Evolutionary conservation across 306 rosid species (phyloP).

Genomic region (Castanea mollissima): DNA sequence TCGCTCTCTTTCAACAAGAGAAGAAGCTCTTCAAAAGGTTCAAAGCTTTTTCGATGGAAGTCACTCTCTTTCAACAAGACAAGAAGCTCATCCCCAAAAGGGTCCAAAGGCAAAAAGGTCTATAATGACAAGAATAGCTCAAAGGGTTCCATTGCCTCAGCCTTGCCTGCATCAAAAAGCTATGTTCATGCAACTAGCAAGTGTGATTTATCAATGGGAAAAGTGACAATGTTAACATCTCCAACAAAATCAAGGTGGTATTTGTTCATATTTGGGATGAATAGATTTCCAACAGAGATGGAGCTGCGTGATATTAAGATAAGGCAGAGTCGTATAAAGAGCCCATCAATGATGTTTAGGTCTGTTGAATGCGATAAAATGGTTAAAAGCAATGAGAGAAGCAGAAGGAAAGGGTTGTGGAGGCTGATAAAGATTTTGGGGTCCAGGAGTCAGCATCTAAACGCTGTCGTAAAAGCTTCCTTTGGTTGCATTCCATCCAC

Average conservation of each 20-base stretch:
- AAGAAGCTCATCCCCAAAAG: too few species aligned
- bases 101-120: too few species aligned
- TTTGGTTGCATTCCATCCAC: slow-evolving; percentile 3
- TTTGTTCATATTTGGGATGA: slow-evolving; percentile 61
- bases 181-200: not conserved
- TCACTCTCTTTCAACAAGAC: too few species aligned
- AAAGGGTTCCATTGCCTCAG: slow-evolving; percentile 17
- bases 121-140: too few species aligned
- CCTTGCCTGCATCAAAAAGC: not conserved
- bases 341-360: slow-evolving; percentile 31
- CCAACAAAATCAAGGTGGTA: slow-evolving; percentile 57
- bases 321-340: slow-evolving; percentile 47
- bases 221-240: slow-evolving; percentile 43
- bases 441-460: slow-evolving; percentile 29
- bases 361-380: slow-evolving; percentile 17
- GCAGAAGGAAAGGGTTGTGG: slow-evolving; percentile 38
- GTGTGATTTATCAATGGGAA: slow-evolving; percentile 17
- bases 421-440: slow-evolving; percentile 35
- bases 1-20: slow-evolving; percentile 8
- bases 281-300: slow-evolving; percentile 50
- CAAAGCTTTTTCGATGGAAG: not conserved
- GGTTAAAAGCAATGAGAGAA: slow-evolving; percentile 4
- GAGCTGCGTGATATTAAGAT: slow-evolving; percentile 54
- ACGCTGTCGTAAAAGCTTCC: slow-evolving; percentile 41
- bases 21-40: not conserved